Evolutionary conservation across 2,329 filamentous ascomycete genomes (phyloP), one percentile per base, ranked within the genome.

Genomic region (Neophaeococcomyces aloes): DNA sequence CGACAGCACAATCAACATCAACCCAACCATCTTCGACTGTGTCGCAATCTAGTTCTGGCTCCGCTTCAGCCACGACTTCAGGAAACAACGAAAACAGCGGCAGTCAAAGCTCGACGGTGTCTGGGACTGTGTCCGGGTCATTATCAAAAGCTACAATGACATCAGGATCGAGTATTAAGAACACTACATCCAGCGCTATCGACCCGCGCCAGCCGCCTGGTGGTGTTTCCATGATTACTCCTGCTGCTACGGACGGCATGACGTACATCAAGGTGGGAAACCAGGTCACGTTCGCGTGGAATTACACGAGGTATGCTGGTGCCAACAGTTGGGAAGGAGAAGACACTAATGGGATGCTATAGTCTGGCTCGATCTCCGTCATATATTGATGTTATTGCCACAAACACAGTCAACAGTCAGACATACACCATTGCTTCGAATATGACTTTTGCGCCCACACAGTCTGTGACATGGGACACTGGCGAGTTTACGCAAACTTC

Each of bases 221-320:
- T 35, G 78, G 77, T 42, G 66, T 81, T 44, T 66, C 68, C 34
- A 76, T 82, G 74, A 64, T 80, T 43, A 78, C 74, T 4, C 79
- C 79, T 2, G 64, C 65, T 38, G 58, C 66, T 7, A 58, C 63
- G 6, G 65, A 66, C 7, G 65, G 69, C 13, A 63, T 69, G 3
- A 34, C 45, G 13, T 81, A 75, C 62, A 81, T 78, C 68, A 81
- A 79, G 59, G 73, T 81, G 52, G 75, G 75, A 14, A 68, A 81
- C 34, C 69, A 66, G 47, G 64, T 81, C 23, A 81, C 78, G 0
- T 79, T 82, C 52, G 71, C 67, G 15, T 83, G 79, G 78, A 82
- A 83, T 61, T 82, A 81, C 61, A 83, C 79, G 11, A 78, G 74
- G 8, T 44, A 38, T 5, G 10, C 23, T 27, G 23, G 5, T 27